A percentile compares a stretch with the other conserved stretches of the same genome.
Conservation (phyloP, 768 basidiomycete species). For the Leccinum longicurvipes region DNA sequence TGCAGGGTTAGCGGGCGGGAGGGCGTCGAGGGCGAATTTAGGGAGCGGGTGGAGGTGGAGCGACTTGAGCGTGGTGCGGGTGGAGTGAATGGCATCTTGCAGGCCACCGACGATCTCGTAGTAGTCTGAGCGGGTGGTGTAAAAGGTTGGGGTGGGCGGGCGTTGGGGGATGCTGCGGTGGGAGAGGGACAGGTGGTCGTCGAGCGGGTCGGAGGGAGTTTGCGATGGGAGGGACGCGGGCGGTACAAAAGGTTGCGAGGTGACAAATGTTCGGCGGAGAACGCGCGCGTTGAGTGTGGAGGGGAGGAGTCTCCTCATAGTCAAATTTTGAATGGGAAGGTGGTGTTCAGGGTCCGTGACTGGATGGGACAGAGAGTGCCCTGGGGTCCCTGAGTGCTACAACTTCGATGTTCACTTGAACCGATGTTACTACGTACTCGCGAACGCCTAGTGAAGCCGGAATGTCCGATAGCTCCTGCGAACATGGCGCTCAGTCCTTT, state of each 20-base stretch:
- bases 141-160: conserved; percentile 77
- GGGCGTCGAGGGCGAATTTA: conserved; percentile 53
- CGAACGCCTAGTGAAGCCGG: too few relatives aligned
- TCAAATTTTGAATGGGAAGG: conserved; percentile 3
- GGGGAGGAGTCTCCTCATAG: conserved; percentile 4
- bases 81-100: conserved; percentile 56
- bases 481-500: too few relatives aligned
- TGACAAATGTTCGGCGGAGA: conserved; percentile 9
- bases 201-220: neutral
- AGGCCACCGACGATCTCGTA: conserved; percentile 69
- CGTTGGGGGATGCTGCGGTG: conserved; percentile 14
- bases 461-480: too few relatives aligned
- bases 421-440: too few relatives aligned
- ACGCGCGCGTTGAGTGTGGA: conserved; percentile 5
- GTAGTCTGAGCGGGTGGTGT: conserved; percentile 73
- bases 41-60: conserved; percentile 80
- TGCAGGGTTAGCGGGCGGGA: conserved; percentile 56
- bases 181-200: conserved; percentile 1
- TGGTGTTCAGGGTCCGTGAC: conserved; percentile 18
- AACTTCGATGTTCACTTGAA: too few relatives aligned
- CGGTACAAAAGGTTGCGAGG: conserved; percentile 23
- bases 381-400: conserved; percentile 21
- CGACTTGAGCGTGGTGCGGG: conserved; percentile 56
- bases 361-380: neutral
- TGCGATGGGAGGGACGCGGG: conserved; percentile 23